Percentiles rank a stretch among this genome's conserved stretches.
phyloP scores from a whole-genome alignment of 2,329 filamentous ascomycete genomes.

The Fusarium sp. region DNA sequence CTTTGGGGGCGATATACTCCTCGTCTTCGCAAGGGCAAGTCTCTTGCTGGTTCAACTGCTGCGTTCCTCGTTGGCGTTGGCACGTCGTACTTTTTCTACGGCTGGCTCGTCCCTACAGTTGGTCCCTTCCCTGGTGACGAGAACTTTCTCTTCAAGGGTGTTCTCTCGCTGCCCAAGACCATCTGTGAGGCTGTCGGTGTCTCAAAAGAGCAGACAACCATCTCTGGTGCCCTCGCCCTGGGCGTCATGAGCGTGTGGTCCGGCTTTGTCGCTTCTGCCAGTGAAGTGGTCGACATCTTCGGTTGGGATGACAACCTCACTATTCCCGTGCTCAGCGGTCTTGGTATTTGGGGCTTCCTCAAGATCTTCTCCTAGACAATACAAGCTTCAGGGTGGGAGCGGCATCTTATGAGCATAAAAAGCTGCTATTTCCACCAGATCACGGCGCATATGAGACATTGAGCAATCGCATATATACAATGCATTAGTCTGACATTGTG shows the following conservation, averaged over 20 bases:
- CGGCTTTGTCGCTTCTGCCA: slow-evolving; percentile 87
- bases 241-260: slow-evolving; percentile 86
- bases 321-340: slow-evolving; percentile 89
- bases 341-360: slow-evolving; percentile 91
- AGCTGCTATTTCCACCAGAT: not conserved
- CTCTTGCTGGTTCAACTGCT: slow-evolving; percentile 86
- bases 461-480: slow-evolving; percentile 17
- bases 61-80: slow-evolving; percentile 85
- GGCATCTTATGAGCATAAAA: slow-evolving; percentile 6
- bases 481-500: slow-evolving; percentile 28
- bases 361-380: slow-evolving; percentile 77
- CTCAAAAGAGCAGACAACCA: slow-evolving; percentile 66
- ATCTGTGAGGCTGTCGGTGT: slow-evolving; percentile 72
- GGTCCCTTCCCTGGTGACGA: slow-evolving; percentile 77
- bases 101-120: slow-evolving; percentile 78
- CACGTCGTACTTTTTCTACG: slow-evolving; percentile 90
- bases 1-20: slow-evolving; percentile 91
- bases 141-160: slow-evolving; percentile 80
- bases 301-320: slow-evolving; percentile 98
- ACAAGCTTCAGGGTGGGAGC: not conserved
- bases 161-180: slow-evolving; percentile 74
- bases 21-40: slow-evolving; percentile 87
- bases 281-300: slow-evolving; percentile 91
- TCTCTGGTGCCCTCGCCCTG: slow-evolving; percentile 79
- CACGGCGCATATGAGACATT: slow-evolving; percentile 25